Conservation (phyloP, 1,284 basidiomycete genomes). For the Tilletiaria anomala region DNA sequence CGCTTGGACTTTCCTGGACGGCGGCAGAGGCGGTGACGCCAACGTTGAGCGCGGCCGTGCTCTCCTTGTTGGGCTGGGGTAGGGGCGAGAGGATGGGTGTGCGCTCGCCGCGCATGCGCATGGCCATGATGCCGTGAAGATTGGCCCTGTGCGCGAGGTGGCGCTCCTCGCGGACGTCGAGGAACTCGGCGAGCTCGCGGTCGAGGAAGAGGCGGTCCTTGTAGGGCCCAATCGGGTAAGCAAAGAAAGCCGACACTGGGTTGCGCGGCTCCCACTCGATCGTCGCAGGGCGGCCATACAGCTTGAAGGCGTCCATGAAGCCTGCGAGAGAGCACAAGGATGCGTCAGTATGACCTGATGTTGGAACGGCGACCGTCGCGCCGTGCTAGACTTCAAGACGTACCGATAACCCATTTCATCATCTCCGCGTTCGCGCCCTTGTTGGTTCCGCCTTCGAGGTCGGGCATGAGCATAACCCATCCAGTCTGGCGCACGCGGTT, state of each 20-base stretch:
- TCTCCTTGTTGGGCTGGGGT: conserved; percentile 15
- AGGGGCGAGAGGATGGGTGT: conserved; percentile 33
- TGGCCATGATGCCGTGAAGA: conserved; percentile 35
- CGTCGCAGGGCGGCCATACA: conserved; percentile 28
- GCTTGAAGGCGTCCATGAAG: conserved; percentile 39
- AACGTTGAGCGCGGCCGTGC: conserved; percentile 1
- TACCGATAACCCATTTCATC: conserved; percentile 85
- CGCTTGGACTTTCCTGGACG: too few relatives aligned
- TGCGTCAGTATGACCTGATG: conserved; percentile 3
- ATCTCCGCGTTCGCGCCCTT: conserved; percentile 57
- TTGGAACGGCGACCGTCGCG: too few relatives aligned
- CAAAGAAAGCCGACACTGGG: conserved; percentile 43
- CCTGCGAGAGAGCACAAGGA: conserved; percentile 9
- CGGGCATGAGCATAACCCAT: conserved; percentile 42
- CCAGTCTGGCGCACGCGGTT: conserved; percentile 42
- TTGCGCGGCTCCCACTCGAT: conserved; percentile 34
- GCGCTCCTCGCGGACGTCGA: conserved; percentile 61
- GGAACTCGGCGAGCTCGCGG: conserved; percentile 60
- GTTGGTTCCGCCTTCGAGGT: conserved; percentile 52
- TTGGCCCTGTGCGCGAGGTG: conserved; percentile 24
- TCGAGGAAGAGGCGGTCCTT: conserved; percentile 65
- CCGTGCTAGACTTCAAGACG: conserved; percentile 12
- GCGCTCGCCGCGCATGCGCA: conserved; percentile 34
- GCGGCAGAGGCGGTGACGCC: too few relatives aligned
- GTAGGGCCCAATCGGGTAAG: conserved; percentile 40